Evolutionary conservation across 306 rosid species (phyloP), one percentile per base, ranked within the genome.

Genomic region (Prunus fruticosa): DNA sequence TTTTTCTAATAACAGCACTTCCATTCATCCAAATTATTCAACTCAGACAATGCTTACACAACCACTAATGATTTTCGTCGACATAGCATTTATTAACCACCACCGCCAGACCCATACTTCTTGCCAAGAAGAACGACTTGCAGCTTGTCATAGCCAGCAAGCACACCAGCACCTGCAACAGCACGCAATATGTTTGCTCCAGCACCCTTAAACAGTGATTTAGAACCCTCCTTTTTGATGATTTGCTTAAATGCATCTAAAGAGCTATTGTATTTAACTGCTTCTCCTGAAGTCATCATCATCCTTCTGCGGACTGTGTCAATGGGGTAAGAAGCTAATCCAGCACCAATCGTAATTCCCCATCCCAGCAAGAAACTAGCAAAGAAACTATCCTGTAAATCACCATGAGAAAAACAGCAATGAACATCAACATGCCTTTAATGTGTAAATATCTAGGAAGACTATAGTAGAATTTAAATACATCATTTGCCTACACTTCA

Each of bases 211-310:
- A 86, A 93, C 78, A 93, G 96, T 28, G 98, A 93, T 68, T 91
- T 87, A 14, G 95, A 0, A 66, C 96, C 98, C 86, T 93, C 98
- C 0, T 93, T 93, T 78, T 91, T 84, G 0, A 91, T 45, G 8
- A 93, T 93, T 54, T 89, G 90, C 67, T 82, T 78, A 78, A 93
- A 89, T 64, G 96, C 98, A 66, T 89, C 86, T 78, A 89, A 78
- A 56, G 98, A 91, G 86, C 95, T 89, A 9, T 74, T 87, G 76
- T 93, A 93, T 80, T 93, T 90, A 20, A 93, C 98, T 60, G 94
- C 96, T 87, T 93, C 98, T 41, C 98, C 98, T n/a, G 98, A 93
- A 56, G 98, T 93, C 96, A 90, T 93, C 98, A 93, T 93, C 98
- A 90, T 93, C 75, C 98, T 89, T 90, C 96, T 90, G 43, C 98